phyloP scores from a whole-genome alignment of 176 grass and related monocot genomes.

The Juncus effusus region DNA sequence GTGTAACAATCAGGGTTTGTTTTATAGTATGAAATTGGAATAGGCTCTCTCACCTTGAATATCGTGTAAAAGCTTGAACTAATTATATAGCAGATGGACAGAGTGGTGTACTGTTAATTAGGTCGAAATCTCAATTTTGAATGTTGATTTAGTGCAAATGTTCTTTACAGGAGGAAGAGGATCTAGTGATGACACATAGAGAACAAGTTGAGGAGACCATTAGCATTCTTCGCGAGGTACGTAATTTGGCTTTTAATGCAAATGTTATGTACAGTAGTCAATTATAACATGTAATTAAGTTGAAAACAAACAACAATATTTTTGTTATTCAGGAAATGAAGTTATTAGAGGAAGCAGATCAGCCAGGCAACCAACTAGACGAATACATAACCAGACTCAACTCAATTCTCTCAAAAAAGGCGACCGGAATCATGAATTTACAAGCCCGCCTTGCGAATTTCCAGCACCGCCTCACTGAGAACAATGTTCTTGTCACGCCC shows the following conservation, averaged over 20 bases:
- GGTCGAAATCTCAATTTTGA: not conserved
- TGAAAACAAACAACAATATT: too few relatives aligned
- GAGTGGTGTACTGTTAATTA: not conserved
- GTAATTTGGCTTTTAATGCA: too few relatives aligned
- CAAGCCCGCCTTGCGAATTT: conserved; percentile 41
- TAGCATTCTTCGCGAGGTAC: conserved; percentile 46
- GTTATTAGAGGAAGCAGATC: conserved; percentile 51
- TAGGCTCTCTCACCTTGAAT: too few relatives aligned
- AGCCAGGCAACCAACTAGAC: conserved; percentile 45
- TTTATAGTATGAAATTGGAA: too few relatives aligned
- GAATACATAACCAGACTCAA: conserved; percentile 49
- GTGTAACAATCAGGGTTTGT: too few relatives aligned
- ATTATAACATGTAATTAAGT: too few relatives aligned
- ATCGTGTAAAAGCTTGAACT: too few relatives aligned
- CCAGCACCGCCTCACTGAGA: conserved; percentile 25
- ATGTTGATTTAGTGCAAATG: too few relatives aligned
- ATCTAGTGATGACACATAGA: conserved; percentile 45
- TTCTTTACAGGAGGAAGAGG: conserved; percentile 38
- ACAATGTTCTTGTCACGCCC: conserved; percentile 43
- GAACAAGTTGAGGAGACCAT: conserved; percentile 41
- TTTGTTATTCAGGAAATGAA: conserved; percentile 37
- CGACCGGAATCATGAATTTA: conserved; percentile 47
- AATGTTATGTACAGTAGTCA: too few relatives aligned
- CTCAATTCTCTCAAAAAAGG: conserved; percentile 34
- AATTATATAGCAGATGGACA: too few relatives aligned